Percentiles rank a stretch among this genome's conserved stretches.
Evolutionary conservation across 306 rosid species (phyloP).

Genomic region (Rosa rugosa): DNA sequence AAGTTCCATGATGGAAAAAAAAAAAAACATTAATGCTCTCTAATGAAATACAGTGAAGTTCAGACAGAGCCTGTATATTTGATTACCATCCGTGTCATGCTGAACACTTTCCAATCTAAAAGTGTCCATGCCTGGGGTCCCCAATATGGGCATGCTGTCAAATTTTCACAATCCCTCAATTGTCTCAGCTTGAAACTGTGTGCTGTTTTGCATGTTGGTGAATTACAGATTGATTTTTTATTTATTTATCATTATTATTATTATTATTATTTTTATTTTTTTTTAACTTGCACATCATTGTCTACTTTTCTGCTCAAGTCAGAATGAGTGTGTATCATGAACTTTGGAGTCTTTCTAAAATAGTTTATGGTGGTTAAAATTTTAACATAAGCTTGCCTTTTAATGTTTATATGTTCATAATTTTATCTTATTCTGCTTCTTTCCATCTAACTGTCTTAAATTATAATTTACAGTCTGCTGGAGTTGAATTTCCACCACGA

Average conservation of each 20-base stretch:
- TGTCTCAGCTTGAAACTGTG: neutral
- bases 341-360: neutral
- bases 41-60: neutral
- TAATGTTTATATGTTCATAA: neutral
- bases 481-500: slow-evolving; percentile 94
- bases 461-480: slow-evolving; percentile 60
- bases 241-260: no score
- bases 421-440: neutral
- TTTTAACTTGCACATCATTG: neutral
- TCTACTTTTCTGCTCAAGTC: neutral
- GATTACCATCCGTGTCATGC: neutral
- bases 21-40: neutral
- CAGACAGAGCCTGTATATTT: neutral
- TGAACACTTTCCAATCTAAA: neutral
- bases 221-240: neutral
- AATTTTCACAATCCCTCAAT: neutral
- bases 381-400: neutral
- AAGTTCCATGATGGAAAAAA: neutral
- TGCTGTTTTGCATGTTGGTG: neutral
- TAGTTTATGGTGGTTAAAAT: neutral
- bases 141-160: neutral
- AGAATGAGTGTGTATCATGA: neutral
- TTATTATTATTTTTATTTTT: neutral
- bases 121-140: neutral
- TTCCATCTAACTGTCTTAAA: slow-evolving; percentile 13